Conservation (phyloP, 2,329 filamentous ascomycete species). For the Diaporthe citrichinensis region DNA sequence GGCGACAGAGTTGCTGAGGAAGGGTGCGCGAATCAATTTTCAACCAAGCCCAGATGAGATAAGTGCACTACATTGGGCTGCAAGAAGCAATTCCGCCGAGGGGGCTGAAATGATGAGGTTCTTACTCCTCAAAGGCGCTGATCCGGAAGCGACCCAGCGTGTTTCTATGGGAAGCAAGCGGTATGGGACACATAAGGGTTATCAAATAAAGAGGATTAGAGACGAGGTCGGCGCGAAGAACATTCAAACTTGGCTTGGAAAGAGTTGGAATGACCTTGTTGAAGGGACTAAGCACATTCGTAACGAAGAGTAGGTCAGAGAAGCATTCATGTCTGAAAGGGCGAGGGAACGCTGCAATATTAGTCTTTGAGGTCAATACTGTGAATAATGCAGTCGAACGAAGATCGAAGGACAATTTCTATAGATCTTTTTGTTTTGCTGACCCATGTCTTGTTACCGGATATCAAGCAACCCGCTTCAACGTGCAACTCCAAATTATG, state of each 20-base stretch:
- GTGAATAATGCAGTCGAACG: no score
- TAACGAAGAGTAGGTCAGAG: no score
- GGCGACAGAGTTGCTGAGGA: neutral
- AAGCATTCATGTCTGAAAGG: no score
- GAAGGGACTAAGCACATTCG: neutral
- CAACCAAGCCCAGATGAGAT: no score
- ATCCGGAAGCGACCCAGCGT: neutral
- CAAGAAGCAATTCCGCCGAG: neutral
- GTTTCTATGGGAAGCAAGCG: no score
- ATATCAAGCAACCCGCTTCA: neutral
- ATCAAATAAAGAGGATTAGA: neutral
- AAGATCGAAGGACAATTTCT: no score
- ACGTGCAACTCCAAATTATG: neutral
- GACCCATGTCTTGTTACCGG: neutral
- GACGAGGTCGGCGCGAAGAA: neutral
- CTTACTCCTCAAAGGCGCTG: neutral
- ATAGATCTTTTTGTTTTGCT: no score
- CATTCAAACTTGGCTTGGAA: neutral
- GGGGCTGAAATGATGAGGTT: conserved; percentile 10
- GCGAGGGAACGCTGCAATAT: no score
- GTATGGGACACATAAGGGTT: no score
- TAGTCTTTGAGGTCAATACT: no score
- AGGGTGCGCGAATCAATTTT: neutral
- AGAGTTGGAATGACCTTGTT: neutral
- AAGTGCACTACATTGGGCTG: neutral